Conservation (phyloP, 202 grass and related monocot genomes). For the Elaeis oleifera region DNA sequence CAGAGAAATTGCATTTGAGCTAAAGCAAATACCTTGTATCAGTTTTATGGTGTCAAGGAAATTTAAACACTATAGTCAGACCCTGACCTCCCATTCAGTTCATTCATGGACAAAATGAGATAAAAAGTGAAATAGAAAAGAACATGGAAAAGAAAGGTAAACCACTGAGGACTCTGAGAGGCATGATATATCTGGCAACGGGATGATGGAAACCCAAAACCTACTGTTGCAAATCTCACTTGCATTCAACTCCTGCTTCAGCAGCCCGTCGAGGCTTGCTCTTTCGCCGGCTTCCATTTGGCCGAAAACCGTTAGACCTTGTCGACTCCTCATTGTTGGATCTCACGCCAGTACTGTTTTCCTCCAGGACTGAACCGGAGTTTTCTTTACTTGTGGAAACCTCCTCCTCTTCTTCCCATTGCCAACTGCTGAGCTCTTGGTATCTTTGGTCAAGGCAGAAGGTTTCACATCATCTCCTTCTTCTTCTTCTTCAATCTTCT, state of each 20-base stretch:
- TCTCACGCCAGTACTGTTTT: constrained; percentile 47
- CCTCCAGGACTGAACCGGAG: constrained; percentile 9
- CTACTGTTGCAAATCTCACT: constrained; percentile 23
- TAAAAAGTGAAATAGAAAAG: no score
- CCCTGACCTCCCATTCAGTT: no score
- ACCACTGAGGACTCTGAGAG: no score
- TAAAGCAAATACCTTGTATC: no score
- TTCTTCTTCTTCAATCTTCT: constrained; percentile 27
- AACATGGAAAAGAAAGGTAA: no score
- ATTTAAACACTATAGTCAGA: no score
- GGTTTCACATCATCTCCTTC: constrained; percentile 17
- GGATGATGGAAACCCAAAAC: no score
- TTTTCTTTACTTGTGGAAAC: constrained; percentile 22
- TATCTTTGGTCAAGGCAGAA: constrained; percentile 7
- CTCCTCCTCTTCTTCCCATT: constrained; percentile 51
- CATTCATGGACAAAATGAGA: no score
- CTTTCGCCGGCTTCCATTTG: constrained; percentile 72
- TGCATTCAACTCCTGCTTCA: constrained; percentile 61
- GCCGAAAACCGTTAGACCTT: constrained; percentile 53
- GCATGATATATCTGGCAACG: no score
- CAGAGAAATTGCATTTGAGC: no score
- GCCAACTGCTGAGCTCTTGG: constrained; percentile 18
- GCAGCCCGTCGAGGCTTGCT: constrained; percentile 77
- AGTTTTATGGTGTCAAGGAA: no score
- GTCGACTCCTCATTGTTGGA: constrained; percentile 19